Base-by-base conservation (phyloP, 2,329 filamentous ascomycete species). In the Curvularia sp. region DNA sequence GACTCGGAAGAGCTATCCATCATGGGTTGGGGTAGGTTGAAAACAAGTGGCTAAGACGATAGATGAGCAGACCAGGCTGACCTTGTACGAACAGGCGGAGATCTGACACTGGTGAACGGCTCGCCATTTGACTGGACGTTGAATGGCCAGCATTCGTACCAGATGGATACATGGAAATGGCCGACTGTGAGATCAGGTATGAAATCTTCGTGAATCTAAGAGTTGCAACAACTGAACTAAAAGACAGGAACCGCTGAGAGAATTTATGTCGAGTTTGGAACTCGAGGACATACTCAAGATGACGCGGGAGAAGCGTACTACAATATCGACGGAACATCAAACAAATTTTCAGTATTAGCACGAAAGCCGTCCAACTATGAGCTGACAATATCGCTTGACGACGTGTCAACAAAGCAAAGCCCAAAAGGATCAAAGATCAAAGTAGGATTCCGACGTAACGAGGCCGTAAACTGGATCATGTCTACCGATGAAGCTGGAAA, bases 141-240 rank as follows among this genome's bases (percentile, higher is more conserved):
- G 49, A 69, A 54, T 31, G 57, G 65, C 24, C 67, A 71, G 35
- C 65, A 69, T 33, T 71, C 73, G 2, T 78, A 78, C 58, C 75
- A 79, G 53, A 78, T 80, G 76, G 70, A 73, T 42, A 64, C 67
- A 1, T 78, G 77, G 75, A 70, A 60, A 38, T 78, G 75, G 72
- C 73, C 74, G 2, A 73, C 71, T 1, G 58, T 77, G 18, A 65
- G 48, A 26, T 66, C 75, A 51, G 69, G 70, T 69, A 61, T 8
- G 57, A 48, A 22, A n/a, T 4, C 18, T 24, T 1, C 9, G 18
- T 5, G 30, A 3, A 1, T 6, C 9, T 35, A 22, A 13, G 4
- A 12, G 24, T 47, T 15, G 24, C 18, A 2, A 39, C n/a, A 6
- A 10, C 50, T 57, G 9, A 60, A 31, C 0, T 10, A 20, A 30